Percentiles rank a stretch among this genome's conserved stretches.
Evolutionary conservation across 2,329 filamentous ascomycete species (phyloP).

Genomic region (Madurella fahalii): DNA sequence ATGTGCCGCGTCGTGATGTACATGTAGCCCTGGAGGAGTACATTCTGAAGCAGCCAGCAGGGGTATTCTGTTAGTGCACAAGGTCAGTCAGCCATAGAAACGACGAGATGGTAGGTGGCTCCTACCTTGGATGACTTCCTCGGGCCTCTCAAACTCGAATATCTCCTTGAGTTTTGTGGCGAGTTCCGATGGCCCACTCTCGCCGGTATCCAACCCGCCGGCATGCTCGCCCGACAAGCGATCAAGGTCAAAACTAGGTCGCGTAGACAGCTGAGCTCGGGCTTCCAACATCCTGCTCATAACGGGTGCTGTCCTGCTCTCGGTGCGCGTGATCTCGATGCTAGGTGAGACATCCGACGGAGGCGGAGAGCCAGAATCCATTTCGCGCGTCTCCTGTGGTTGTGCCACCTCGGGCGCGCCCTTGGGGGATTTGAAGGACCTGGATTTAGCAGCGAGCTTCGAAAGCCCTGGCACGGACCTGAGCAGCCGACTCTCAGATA

Average conservation of each 20-base stretch:
- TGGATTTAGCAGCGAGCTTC: slow-evolving; percentile 40
- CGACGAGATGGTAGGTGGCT: not conserved
- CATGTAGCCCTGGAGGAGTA: slow-evolving; percentile 89
- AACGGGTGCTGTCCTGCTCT: slow-evolving; percentile 59
- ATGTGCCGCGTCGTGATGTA: slow-evolving; percentile 92
- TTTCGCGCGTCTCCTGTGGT: slow-evolving; percentile 27
- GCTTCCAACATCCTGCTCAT: slow-evolving; percentile 77
- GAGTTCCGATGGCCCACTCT: slow-evolving; percentile 52
- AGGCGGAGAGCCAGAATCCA: slow-evolving; percentile 23
- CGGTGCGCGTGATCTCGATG: slow-evolving; percentile 30
- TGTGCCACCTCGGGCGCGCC: slow-evolving; percentile 31
- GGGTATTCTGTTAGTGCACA: slow-evolving; percentile 64
- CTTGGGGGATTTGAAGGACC: slow-evolving; percentile 38
- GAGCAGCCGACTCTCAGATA: slow-evolving; percentile 63
- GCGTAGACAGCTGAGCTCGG: slow-evolving; percentile 57
- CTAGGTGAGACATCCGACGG: slow-evolving; percentile 20
- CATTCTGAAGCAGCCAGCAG: slow-evolving; percentile 88
- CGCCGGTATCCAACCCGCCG: slow-evolving; percentile 32
- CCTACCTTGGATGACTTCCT: slow-evolving; percentile 75
- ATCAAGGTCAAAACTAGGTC: slow-evolving; percentile 56
- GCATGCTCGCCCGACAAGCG: slow-evolving; percentile 39
- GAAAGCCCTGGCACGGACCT: slow-evolving; percentile 61
- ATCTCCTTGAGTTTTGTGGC: slow-evolving; percentile 74
- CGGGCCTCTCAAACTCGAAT: slow-evolving; percentile 74
- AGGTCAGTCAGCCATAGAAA: slow-evolving; percentile 14